Evolutionary conservation across 1,284 basidiomycete species (phyloP).

Genomic region (Austroboletus rostrupii): DNA sequence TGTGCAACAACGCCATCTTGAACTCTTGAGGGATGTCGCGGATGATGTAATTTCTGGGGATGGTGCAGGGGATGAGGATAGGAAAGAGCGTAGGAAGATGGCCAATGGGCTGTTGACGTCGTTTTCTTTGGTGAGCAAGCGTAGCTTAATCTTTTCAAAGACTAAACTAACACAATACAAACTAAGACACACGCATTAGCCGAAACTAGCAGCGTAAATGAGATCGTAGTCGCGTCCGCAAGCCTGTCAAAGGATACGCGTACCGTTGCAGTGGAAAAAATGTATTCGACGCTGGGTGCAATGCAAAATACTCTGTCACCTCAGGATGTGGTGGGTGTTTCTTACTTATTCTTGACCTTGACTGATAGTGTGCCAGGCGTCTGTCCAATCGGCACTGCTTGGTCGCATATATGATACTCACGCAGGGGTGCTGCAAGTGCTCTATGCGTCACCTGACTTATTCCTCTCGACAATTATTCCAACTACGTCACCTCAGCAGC

Average conservation of each 20-base stretch:
- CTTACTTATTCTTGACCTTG: background rate
- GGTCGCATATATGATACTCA: slow-evolving; percentile 67
- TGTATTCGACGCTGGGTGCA: slow-evolving; percentile 38
- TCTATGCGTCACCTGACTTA: slow-evolving; percentile 53
- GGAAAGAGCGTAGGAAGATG: slow-evolving; percentile 37
- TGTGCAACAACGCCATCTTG: slow-evolving; percentile 53
- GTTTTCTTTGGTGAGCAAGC: slow-evolving; percentile 46
- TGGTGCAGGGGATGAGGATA: slow-evolving; percentile 34
- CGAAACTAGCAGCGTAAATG: slow-evolving; percentile 30
- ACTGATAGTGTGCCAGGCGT: slow-evolving; percentile 34
- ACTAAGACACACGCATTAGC: slow-evolving; percentile 30
- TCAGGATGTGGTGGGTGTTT: slow-evolving; percentile 31
- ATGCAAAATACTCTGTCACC: slow-evolving; percentile 23
- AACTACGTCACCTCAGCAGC: slow-evolving; percentile 37
- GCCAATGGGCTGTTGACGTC: slow-evolving; percentile 53
- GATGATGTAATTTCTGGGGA: slow-evolving; percentile 34
- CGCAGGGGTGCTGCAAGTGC: slow-evolving; percentile 53
- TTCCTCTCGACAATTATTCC: slow-evolving; percentile 40
- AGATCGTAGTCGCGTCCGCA: slow-evolving; percentile 53
- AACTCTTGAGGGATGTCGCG: slow-evolving; percentile 40
- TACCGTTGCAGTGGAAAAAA: slow-evolving; percentile 45
- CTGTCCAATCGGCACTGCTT: slow-evolving; percentile 50
- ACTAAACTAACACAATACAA: background rate
- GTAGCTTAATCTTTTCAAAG: background rate
- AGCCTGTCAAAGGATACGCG: slow-evolving; percentile 50